phyloP scores from a whole-genome alignment of 768 basidiomycete species.

The Mrakia hoshinonis region DNA sequence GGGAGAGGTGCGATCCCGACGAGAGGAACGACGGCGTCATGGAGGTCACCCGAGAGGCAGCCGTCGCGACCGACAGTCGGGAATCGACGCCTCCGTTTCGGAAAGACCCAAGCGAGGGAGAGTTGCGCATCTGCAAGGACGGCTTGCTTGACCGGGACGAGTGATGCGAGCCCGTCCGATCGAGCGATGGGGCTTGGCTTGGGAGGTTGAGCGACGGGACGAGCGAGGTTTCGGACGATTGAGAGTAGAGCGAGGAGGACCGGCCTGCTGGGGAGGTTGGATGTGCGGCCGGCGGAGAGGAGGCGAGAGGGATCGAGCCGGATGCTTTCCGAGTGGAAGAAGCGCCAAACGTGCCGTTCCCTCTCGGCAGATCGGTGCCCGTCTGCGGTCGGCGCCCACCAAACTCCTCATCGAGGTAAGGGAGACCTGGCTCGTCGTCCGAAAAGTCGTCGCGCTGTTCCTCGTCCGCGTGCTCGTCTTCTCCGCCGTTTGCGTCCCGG shows the following conservation, averaged over 20 bases:
- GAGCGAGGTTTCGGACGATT: not conserved
- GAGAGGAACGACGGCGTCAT: not conserved
- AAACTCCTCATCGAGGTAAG: conserved; percentile 8
- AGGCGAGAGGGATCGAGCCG: not conserved
- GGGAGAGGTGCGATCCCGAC: not conserved
- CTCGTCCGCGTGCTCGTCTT: not conserved
- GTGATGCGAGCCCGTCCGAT: not conserved
- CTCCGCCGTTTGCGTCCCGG: not conserved
- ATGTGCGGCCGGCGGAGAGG: too few relatives aligned
- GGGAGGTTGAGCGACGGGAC: not conserved
- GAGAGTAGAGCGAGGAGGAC: not conserved
- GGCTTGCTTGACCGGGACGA: not conserved
- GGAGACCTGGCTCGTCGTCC: not conserved
- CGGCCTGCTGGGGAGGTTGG: not conserved
- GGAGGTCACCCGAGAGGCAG: not conserved
- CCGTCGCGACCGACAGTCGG: not conserved
- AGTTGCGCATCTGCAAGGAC: not conserved
- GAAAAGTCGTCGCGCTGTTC: not conserved
- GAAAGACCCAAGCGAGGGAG: not conserved
- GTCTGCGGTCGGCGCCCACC: not conserved
- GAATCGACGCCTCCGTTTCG: not conserved
- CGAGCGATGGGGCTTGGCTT: too few relatives aligned
- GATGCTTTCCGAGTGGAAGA: not conserved
- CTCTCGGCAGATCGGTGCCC: not conserved
- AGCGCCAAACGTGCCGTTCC: not conserved